Percentiles rank a stretch among this genome's conserved stretches.
Conservation (phyloP, 140 eudicot genomes). For the Senecio squalidus region DNA sequence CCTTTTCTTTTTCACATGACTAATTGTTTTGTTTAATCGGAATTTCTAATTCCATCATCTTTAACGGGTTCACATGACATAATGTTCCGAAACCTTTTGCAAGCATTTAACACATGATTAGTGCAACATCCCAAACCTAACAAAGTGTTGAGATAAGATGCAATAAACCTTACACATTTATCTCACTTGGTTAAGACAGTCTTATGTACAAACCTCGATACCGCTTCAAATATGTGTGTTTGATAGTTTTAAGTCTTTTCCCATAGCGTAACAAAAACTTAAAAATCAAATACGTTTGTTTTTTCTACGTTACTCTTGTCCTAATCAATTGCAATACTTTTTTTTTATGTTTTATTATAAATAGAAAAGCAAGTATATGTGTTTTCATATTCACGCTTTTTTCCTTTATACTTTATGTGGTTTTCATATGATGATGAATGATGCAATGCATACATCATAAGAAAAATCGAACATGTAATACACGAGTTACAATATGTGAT, state of each 20-base stretch:
- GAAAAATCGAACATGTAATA: too few relatives aligned
- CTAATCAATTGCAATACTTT: neutral
- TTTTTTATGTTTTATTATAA: neutral
- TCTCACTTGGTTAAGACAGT: neutral
- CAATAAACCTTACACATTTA: neutral
- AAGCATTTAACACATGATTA: constrained; percentile 2
- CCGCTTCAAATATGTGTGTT: too few relatives aligned
- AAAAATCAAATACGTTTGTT: neutral
- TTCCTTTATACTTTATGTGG: neutral
- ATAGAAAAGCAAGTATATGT: neutral
- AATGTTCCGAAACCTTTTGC: neutral
- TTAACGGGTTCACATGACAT: neutral
- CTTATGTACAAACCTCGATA: too few relatives aligned
- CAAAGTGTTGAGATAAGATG: too few relatives aligned
- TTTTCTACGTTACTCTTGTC: constrained; percentile 28
- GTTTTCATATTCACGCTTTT: neutral
- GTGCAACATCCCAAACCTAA: constrained; percentile 4
- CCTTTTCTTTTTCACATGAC: too few relatives aligned
- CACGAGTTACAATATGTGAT: neutral
- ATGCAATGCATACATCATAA: neutral
- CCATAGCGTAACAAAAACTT: constrained; percentile 1
- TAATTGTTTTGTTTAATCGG: too few relatives aligned
- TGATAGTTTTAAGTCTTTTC: constrained; percentile 16
- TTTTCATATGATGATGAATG: neutral
- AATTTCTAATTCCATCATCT: too few relatives aligned